Conservation (phyloP, 371 early-diverging fungal species). For the Circinella minor region DNA sequence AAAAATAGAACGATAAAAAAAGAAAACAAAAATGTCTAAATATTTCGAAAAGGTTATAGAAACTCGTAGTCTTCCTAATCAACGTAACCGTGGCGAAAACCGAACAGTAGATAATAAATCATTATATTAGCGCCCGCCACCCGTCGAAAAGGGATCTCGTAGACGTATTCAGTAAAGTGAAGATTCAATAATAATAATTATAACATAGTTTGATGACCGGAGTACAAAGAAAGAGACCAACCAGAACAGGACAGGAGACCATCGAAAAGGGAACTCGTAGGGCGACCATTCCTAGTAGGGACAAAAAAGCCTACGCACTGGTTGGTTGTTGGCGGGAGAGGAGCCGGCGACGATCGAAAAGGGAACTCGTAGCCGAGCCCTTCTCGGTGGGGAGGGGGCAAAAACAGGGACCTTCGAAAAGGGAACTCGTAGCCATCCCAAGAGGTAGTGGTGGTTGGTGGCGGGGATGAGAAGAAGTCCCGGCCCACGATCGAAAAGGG, state of each 20-base stretch:
- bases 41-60: neutral
- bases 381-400: neutral
- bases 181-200: no score
- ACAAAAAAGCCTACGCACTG: no score
- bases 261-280: constrained; percentile 7
- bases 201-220: neutral
- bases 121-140: neutral
- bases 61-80: neutral
- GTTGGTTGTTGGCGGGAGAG: neutral
- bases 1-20: neutral
- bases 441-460: no score
- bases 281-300: neutral
- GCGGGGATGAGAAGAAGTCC: neutral
- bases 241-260: neutral
- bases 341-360: neutral
- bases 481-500: neutral
- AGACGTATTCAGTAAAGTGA: neutral
- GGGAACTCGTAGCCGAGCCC: neutral
- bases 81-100: no score
- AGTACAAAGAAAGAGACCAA: neutral
- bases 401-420: neutral
- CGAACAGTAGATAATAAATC: no score
- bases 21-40: neutral
- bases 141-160: constrained; percentile 6
- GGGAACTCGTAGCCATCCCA: neutral